Base-by-base conservation (phyloP, 1,139 yeast genomes). In the Saccharomyces hybrid region DNA sequence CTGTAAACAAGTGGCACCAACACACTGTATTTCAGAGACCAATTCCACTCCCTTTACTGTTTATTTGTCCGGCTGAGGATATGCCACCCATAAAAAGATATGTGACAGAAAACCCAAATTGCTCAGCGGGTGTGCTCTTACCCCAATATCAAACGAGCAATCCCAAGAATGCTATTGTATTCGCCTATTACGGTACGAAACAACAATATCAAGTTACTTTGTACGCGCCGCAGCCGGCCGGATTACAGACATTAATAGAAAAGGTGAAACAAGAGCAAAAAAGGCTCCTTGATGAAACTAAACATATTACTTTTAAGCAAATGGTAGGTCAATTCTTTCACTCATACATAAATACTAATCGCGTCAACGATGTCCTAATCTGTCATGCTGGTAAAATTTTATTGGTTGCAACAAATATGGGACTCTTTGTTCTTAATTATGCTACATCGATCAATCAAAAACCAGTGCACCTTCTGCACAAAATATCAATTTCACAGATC, bases 1-100 rank as follows among this genome's bases (percentile, higher is more conserved):
- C 86, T 32, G 90, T 88, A 57, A 90, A 89, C 68, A 91, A 93
- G 69, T 80, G 96, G 63, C 98, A 93, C 63, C 95, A 87, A 58
- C 86, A 87, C 64, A 88, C 90, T 66, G 97, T 93, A 14, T 88
- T 85, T 70, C 95, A 95, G 64, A 81, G 90, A 68, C 99, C 99
- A 6, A 88, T 95, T 51, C 96, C 96, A 49, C 75, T 93, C 53
- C 96, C 95, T 42, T 75, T 93, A 55, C 74, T 95, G 56, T 86
- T 84, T 64, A 81, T 84, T 16, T 82, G 90, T 48, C 81, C 90
- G 56, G 84, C 87, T 1, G 91, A 85, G 65, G 96, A 88, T 57
- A 80, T 85, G 59, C 91, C 93, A 8, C 76, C 82, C 3, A 69
- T 82, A 57, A 76, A 82, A 61, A 77, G 81, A 51, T 61, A 67